Base-by-base conservation (phyloP, 352 stramenopile species). In the Phytopythium sindhum region DNA sequence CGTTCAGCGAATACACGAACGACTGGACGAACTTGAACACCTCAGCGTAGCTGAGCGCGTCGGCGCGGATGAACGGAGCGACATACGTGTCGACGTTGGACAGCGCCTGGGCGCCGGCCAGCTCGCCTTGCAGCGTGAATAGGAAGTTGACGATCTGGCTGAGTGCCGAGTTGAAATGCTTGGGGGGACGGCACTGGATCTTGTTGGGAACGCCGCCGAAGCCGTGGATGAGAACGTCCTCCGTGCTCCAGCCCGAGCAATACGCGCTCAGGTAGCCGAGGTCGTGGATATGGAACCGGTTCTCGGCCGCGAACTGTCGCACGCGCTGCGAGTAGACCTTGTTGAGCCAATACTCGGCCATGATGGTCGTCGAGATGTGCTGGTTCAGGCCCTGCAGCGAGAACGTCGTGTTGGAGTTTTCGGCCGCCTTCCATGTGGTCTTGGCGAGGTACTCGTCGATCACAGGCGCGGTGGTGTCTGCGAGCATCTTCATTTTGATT, bases 121-220 rank as follows among this genome's bases (percentile, higher is more conserved):
- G 70, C 28, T 74, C 67, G 0, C 67, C 67, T 26, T 74, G 67
- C 35, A 74, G 67, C 6, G 67, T 70, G 64, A 74, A 74, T 17
- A 74, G 55, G 64, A 74, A 74, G 64, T 74, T 70, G 33, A 74
- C 67, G 44, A 74, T 67, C 56, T 74, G 67, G 64, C 70, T 74
- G 31, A 74, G 42, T 3, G 67, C 64, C 33, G 67, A 65, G 64
- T 70, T 70, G 50, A 74, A 70, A 50, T 74, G 67, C 17, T 74
- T 74, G 37, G 67, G 63, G 14, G 67, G 67, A 41, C 59, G 67
- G 24, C 67, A 74, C 42, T 74, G 67, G 26, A 74, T 57, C 37
- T 74, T 74, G 59, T 74, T 74, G 29, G 64, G 37, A 37, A 74
- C 67, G 19, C 67, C 67, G 8, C 67, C 67, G 26, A 74, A 74